Conservation (phyloP, 2,329 filamentous ascomycete species). For the Arthrobotrys conoides region DNA sequence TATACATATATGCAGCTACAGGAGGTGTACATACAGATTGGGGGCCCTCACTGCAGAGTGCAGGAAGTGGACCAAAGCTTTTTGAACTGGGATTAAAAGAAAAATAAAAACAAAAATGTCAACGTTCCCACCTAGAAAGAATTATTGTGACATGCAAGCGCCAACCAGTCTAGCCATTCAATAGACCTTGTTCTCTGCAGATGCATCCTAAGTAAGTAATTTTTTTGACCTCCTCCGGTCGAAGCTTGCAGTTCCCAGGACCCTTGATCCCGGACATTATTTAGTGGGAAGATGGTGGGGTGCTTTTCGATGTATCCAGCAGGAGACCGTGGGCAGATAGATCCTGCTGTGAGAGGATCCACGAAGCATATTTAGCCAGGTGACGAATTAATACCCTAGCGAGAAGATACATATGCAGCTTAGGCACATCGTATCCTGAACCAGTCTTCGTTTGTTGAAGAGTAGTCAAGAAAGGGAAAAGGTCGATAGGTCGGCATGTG, state of each 20-base stretch:
- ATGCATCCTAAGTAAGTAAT: constrained; percentile 28
- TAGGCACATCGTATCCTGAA: constrained; percentile 30
- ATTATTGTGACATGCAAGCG: constrained; percentile 48
- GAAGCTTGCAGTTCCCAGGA: constrained; percentile 55
- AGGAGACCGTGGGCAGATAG: constrained; percentile 48
- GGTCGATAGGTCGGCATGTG: constrained; percentile 55
- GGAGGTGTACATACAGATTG: constrained; percentile 30
- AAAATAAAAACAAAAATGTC: constrained; percentile 2
- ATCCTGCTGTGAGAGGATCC: constrained; percentile 57
- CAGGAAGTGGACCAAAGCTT: constrained; percentile 24
- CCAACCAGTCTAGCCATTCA: constrained; percentile 54
- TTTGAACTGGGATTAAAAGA: constrained; percentile 41
- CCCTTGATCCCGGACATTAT: constrained; percentile 56
- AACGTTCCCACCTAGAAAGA: constrained; percentile 22
- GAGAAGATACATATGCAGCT: constrained; percentile 40
- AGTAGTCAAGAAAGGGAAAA: constrained; percentile 28
- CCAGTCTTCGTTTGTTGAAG: background rate
- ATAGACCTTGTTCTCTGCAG: constrained; percentile 36
- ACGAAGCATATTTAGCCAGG: constrained; percentile 60
- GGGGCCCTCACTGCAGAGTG: constrained; percentile 29
- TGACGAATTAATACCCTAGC: constrained; percentile 60
- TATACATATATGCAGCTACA: constrained; percentile 28
- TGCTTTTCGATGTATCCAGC: constrained; percentile 53
- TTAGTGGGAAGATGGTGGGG: constrained; percentile 61
- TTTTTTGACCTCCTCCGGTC: background rate